Base-by-base conservation (phyloP, 805 yeast genomes). In the Brettanomyces custersianus region DNA sequence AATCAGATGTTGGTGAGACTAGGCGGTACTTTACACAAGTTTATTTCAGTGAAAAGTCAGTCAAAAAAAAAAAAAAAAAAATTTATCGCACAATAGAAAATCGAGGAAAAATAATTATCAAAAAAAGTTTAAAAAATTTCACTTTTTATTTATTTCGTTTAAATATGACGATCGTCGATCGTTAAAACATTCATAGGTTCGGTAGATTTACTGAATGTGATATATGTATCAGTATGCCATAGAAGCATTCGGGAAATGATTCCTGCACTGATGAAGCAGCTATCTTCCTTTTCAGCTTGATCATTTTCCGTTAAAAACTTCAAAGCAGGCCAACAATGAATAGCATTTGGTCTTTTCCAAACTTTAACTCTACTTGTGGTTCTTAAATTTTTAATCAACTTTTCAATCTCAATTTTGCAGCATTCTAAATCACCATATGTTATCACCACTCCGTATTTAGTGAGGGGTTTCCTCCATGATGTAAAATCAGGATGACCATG, bases 301-400 rank as follows among this genome's bases (percentile, higher is more conserved):
- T 55, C 49, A 31, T 66, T 59, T 33, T 69, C 75, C 3, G 68
- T 50, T 31, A 54, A 54, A 35, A 63, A 62, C 3, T 55, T 49
- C 4, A 65, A 39, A 20, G 72, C 48, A 7, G 74, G 75, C 76
- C 77, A 71, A 15, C 68, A 59, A 40, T 72, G 77, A 3, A 65
- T 47, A 36, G 57, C 62, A 21, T 57, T 52, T 3, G 45, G 46
- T 28, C 55, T 59, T 15, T 51, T 48, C 39, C 60, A 59, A 11
- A 61, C 45, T 33, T 59, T 58, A 9, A 66, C 50, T 15, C 52
- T 43, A 4, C 65, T 60, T 17, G 49, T 47, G 15, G 40, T 33
- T 15, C 45, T 37, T 29, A 64, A 43, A 10, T 40, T 33, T 5
- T 34, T 35, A 10, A 54, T 50, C 33, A 70, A 52, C 23, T 51